Evolutionary conservation across 1,139 yeast species (phyloP), one percentile per base, ranked within the genome.

Genomic region (Saccharomyces hybrid): DNA sequence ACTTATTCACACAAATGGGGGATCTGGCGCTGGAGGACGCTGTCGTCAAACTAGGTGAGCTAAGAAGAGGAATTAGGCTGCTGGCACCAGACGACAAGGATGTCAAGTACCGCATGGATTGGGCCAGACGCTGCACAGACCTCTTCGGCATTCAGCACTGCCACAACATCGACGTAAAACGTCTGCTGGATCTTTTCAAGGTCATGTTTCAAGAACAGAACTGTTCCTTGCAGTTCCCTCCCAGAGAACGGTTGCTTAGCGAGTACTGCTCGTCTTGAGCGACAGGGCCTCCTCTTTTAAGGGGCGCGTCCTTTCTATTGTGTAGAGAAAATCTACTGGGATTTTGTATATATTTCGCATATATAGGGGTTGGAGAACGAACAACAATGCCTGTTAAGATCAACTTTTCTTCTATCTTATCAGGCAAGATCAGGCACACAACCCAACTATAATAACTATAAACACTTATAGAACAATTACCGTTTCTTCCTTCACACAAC

Each of bases 61-160:
- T 69, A 28, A 55, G 73, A 44, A 51, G 55, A 8, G 47, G 51
- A 2, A 60, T 68, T 2, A 55, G 71, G 2, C 47, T 31, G 3
- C 46, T 55, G 6, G 60, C 65, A 3, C 50, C 54, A 2, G 51
- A 51, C 25, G 56, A 50, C 7, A 49, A 52, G 3, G 60, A 61
- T 27, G 57, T 63, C 32, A 59, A 63, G 47, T 66, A 59, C 52
- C 56, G 73, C 48, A 69, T 69, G 73, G 49, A 55, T 6, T 69
- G 72, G 71, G 59, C 68, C 38, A 67, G 63, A 27, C 53, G 54
- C 28, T 60, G 67, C 34, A 69, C 73, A 4, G 69, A 65, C 49
- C 52, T 54, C 1, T 67, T 66, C 50, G 71, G 71, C 5, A 44
- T 68, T 11, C 47, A 59, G 42, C 47, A 63, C 44, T 67, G 72